These are phyloP conservation scores for Myriosclerotinia curreyana DNA, from an alignment of 2,329 filamentous ascomycete species.

Conservation along the genomic window DNA sequence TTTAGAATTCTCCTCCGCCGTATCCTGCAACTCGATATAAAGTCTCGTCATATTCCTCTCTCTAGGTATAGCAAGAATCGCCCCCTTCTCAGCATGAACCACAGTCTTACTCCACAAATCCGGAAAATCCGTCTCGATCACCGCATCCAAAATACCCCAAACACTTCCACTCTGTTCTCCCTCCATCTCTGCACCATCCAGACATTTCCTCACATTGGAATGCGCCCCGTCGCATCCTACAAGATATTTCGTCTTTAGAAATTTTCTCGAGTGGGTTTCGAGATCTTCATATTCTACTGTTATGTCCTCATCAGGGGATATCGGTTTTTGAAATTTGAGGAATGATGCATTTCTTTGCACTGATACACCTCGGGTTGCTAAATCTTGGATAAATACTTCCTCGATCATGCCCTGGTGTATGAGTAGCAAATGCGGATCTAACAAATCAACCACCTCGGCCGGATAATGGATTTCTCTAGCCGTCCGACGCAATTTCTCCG, in stretches of 20 bases:
- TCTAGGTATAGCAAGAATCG: constrained; percentile 60
- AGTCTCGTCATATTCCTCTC: constrained; percentile 59
- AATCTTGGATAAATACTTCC: constrained; percentile 54
- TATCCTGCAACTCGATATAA: constrained; percentile 58
- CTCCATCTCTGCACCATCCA: constrained; percentile 55
- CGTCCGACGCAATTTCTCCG: constrained; percentile 27
- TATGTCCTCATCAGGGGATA: constrained; percentile 33
- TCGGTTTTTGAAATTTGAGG: constrained; percentile 40
- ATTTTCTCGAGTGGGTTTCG: constrained; percentile 50
- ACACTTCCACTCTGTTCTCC: constrained; percentile 56
- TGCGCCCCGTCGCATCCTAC: constrained; percentile 60
- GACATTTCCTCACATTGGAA: constrained; percentile 49
- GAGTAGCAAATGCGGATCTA: constrained; percentile 45
- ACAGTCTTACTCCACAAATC: constrained; percentile 59
- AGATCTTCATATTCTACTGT: constrained; percentile 53
- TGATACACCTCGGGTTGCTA: constrained; percentile 46
- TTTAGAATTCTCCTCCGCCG: constrained; percentile 44
- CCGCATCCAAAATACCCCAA: constrained; percentile 55
- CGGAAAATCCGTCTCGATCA: constrained; percentile 47
- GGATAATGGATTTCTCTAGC: constrained; percentile 42
- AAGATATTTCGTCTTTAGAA: constrained; percentile 58
- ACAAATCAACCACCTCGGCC: constrained; percentile 32
- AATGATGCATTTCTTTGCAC: constrained; percentile 47
- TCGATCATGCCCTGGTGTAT: constrained; percentile 51
- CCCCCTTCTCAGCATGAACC: constrained; percentile 55